Base-by-base conservation (phyloP, 1,284 basidiomycete genomes). In the Earliella scabrosa region DNA sequence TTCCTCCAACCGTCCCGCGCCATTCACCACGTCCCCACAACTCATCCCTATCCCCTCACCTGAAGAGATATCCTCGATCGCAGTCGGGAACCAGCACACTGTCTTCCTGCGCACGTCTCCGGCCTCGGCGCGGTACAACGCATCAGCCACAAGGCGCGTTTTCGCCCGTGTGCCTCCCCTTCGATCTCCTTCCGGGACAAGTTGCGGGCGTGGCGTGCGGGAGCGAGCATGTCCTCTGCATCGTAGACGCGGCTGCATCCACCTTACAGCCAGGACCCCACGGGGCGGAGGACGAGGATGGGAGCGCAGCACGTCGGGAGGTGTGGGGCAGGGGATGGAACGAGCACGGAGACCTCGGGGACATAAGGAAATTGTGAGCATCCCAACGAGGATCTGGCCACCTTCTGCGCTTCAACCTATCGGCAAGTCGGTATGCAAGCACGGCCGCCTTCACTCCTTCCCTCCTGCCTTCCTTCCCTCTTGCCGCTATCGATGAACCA, bases 241-340 rank as follows among this genome's bases (percentile, higher is more conserved):
- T 67, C n/a, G n/a, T n/a, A n/a, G n/a, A n/a, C n/a, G n/a, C n/a
- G n/a, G n/a, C n/a, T n/a, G n/a, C n/a, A n/a, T n/a, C n/a, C n/a
- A n/a, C n/a, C n/a, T n/a, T n/a, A n/a, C n/a, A 24, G 52, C 68
- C 9, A 54, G 50, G 14, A 13, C n/a, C n/a, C n/a, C n/a, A n/a
- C n/a, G n/a, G n/a, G n/a, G n/a, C n/a, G n/a, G n/a, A n/a, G n/a
- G n/a, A n/a, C n/a, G n/a, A n/a, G n/a, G n/a, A n/a, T n/a, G n/a
- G n/a, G n/a, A n/a, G n/a, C n/a, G n/a, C n/a, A n/a, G n/a, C n/a
- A n/a, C n/a, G n/a, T n/a, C n/a, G n/a, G 4, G 81, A 83, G 58
- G 81, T 95, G 1, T 90, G 83, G 82, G 88, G 84, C 0, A 96
- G 94, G 88, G 95, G 95, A 0, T 97, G 95, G 95, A 97, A 97